A percentile compares a stretch with the other conserved stretches of the same genome.
These are phyloP conservation scores for Citrus hindsii DNA, from an alignment of 345 rosid species.

Conservation along the genomic window DNA sequence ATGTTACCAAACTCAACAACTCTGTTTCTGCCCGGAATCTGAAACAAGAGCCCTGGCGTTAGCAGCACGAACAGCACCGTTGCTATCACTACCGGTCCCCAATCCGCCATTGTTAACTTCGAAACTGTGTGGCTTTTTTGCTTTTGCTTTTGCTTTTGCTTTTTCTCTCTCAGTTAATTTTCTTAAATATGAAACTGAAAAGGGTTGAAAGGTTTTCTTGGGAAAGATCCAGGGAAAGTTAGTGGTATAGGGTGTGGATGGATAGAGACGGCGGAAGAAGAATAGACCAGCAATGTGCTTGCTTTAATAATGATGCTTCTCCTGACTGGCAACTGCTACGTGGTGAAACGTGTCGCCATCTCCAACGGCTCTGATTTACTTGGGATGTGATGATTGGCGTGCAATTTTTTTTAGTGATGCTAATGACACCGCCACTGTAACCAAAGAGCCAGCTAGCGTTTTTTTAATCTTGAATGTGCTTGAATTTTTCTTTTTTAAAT, in stretches of 20 bases:
- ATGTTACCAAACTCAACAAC: constrained; percentile 61
- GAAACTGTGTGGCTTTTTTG: too few species aligned
- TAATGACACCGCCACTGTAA: too few species aligned
- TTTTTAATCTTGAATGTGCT: too few species aligned
- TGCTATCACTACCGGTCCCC: constrained; percentile 77
- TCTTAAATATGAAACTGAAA: neutral
- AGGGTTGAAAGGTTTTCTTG: neutral
- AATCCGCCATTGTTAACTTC: constrained; percentile 49
- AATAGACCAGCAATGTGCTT: too few species aligned
- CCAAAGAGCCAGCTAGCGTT: too few species aligned
- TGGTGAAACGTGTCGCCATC: neutral
- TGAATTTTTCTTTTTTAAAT: too few species aligned
- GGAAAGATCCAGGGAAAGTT: neutral
- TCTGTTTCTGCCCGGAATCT: constrained; percentile 56
- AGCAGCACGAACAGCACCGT: constrained; percentile 66
- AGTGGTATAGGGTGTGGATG: neutral
- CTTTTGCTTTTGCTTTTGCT: too few species aligned
- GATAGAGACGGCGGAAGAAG: neutral
- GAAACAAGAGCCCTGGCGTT: constrained; percentile 67
- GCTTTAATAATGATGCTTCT: neutral
- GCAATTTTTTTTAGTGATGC: neutral
- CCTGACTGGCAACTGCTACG: neutral
- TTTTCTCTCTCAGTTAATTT: too few species aligned
- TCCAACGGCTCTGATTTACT: constrained; percentile 9
- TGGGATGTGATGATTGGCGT: neutral